Evolutionary conservation across 495 filamentous ascomycete species (phyloP).

Genomic region (Cladorrhinum samala): DNA sequence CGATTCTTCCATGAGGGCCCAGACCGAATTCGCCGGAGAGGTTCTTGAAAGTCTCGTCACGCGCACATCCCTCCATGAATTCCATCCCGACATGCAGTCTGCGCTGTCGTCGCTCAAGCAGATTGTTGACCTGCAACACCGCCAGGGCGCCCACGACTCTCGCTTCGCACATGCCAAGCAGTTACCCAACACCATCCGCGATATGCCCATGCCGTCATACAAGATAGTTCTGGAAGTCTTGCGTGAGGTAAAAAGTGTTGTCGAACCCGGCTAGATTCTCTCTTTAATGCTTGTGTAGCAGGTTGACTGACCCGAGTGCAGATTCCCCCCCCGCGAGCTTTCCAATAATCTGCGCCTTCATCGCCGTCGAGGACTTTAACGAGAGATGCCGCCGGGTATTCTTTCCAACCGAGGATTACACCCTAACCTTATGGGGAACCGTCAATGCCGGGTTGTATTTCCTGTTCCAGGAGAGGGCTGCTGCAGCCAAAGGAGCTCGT

Average conservation of each 20-base stretch:
- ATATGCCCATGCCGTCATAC: conserved; percentile 52
- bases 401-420: conserved; percentile 52
- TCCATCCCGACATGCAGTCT: conserved; percentile 47
- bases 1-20: conserved; percentile 53
- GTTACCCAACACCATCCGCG: conserved; percentile 33
- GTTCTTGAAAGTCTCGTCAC: conserved; percentile 57
- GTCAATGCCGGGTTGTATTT: conserved; percentile 53
- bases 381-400: conserved; percentile 55
- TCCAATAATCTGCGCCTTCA: conserved; percentile 33
- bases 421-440: conserved; percentile 49
- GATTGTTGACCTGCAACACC: conserved; percentile 47
- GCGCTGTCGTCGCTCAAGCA: conserved; percentile 54
- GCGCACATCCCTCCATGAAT: conserved; percentile 38
- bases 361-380: conserved; percentile 49
- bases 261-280: no score
- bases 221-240: conserved; percentile 46
- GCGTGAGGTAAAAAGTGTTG: conserved; percentile 42
- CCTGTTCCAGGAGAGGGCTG: conserved; percentile 47
- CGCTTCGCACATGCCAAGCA: conserved; percentile 40
- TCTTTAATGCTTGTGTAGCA: neutral
- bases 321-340: conserved; percentile 35
- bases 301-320: conserved; percentile 11
- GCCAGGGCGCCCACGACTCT: conserved; percentile 34
- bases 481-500: conserved; percentile 25
- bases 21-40: conserved; percentile 58